phyloP scores from a whole-genome alignment of 129 eudicot species.

The Helianthus tuberosus region DNA sequence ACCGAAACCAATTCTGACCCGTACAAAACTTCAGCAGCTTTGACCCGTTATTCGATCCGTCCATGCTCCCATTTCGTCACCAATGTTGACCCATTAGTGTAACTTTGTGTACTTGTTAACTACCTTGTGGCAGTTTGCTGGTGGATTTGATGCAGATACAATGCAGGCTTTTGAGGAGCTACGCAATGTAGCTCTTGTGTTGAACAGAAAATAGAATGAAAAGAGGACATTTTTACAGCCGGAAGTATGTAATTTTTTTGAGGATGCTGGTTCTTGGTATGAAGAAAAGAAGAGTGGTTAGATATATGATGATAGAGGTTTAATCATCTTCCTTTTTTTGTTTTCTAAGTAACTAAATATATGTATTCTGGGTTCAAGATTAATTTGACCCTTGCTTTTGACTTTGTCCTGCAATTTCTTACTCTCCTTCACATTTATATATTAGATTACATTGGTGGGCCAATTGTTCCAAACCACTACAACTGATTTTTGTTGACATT shows the following conservation, averaged over 20 bases:
- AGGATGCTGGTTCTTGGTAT: slow-evolving; percentile 18
- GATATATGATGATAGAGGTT: slow-evolving; percentile 15
- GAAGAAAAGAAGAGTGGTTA: slow-evolving; percentile 18
- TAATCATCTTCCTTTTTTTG: background rate
- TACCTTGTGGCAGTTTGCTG: slow-evolving; percentile 74
- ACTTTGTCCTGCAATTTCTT: slow-evolving; percentile 1
- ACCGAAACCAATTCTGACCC: no score
- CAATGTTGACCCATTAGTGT: no score
- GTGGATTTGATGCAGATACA: slow-evolving; percentile 95
- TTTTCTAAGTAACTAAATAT: slow-evolving; percentile 7
- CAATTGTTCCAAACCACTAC: no score
- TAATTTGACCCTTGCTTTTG: slow-evolving; percentile 25
- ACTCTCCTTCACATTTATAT: slow-evolving; percentile 1
- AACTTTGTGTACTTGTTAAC: background rate
- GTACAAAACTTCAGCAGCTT: no score
- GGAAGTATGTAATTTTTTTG: slow-evolving; percentile 18
- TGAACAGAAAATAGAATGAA: slow-evolving; percentile 57
- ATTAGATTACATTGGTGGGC: background rate
- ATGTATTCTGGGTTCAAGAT: slow-evolving; percentile 33
- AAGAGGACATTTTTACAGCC: slow-evolving; percentile 15
- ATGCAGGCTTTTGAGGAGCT: slow-evolving; percentile 98
- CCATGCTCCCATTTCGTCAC: no score
- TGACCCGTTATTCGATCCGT: no score
- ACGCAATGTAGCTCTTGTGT: slow-evolving; percentile 70
- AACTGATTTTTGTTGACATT: no score